Evolutionary conservation across 768 basidiomycete species (phyloP), one percentile per base, ranked within the genome.

Genomic region (Serendipita sp.): DNA sequence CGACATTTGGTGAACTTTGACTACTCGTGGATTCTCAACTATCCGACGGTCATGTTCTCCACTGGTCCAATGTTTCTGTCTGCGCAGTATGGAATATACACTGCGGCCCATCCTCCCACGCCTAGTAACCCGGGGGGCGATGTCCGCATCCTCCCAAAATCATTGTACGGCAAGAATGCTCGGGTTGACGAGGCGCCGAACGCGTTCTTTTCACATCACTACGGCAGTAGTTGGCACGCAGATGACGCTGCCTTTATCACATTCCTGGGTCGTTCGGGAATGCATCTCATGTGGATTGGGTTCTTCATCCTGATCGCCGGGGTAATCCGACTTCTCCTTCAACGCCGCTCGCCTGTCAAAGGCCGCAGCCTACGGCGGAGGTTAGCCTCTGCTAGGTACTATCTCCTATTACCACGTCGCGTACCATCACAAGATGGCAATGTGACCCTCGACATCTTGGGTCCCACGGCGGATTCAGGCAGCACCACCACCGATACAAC

Each of bases 31-130:
- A 72, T 96, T 61, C 82, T 94, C 70, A 96, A 98, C 74, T 99
- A 99, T 68, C 96, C 96, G 33, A 99, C 96, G 28, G 96, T 99
- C 77, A 99, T 99, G 96, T 99, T 99, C 75, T 92, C 92, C 61
- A 99, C 96, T 0, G 95, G 95, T 0, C 96, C 96, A 69, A 99
- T 99, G 96, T 99, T 97, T 74, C 76, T 99, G 13, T 97, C 94
- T 0, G 84, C 86, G 2, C 91, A 96, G 71, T 95, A 95, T 72
- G 89, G 90, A 43, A 78, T 94, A 60, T 98, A 89, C 74, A 80
- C 81, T 3, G 77, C 86, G 3, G 79, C 84, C 11, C 82, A 89
- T 62, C 80, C 82, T 31, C 75, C 76, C 14, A 81, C 81, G 17
- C 71, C 74, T 1, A 73, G 74, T 4, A 69, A 72, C 5, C 82